Conservation (phyloP, 129 eudicot genomes). For the Apium graveolens region DNA sequence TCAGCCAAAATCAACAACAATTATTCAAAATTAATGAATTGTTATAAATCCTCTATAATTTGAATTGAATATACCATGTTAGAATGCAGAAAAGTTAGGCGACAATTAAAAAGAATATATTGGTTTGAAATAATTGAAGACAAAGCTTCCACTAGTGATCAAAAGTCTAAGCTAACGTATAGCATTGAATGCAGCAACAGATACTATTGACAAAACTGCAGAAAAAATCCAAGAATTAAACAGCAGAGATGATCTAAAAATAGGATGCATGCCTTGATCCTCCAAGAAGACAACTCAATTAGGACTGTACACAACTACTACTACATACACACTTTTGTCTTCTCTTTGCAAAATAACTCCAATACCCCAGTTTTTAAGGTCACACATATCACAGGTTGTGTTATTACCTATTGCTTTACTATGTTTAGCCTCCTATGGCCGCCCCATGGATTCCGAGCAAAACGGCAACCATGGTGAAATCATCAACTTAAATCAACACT, state of each 20-base stretch:
- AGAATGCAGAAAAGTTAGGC: too few species aligned
- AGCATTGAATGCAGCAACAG: background rate
- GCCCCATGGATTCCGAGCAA: background rate
- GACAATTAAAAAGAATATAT: too few species aligned
- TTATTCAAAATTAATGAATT: too few species aligned
- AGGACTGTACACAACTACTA: background rate
- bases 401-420: background rate
- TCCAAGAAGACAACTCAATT: background rate
- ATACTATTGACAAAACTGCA: background rate
- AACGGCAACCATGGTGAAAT: background rate
- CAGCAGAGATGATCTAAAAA: background rate
- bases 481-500: background rate
- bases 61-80: too few species aligned
- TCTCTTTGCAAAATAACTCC: background rate
- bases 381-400: background rate
- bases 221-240: background rate
- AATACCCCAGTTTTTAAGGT: background rate
- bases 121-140: too few species aligned
- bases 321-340: background rate
- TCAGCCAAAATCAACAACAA: too few species aligned
- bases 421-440: background rate
- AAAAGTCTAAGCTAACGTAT: too few species aligned
- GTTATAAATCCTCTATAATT: too few species aligned
- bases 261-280: background rate
- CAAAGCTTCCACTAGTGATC: too few species aligned